Conservation (phyloP, 805 yeast genomes). For the Ogataea ganodermae region DNA sequence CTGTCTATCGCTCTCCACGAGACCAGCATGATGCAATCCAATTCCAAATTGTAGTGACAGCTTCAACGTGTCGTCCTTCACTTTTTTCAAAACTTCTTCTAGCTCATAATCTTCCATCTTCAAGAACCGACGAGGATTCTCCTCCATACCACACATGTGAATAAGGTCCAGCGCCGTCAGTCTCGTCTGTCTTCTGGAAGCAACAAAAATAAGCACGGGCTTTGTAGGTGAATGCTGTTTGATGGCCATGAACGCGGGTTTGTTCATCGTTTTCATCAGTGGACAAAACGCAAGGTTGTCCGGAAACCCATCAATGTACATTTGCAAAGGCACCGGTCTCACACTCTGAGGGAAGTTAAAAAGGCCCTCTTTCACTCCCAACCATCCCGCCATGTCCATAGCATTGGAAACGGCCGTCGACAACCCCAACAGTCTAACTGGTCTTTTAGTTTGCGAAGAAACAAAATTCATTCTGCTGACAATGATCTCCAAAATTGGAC, state of each 20-base stretch:
- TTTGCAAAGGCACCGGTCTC: constrained; percentile 81
- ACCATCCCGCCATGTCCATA: constrained; percentile 83
- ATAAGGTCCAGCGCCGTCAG: constrained; percentile 78
- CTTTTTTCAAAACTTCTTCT: constrained; percentile 48
- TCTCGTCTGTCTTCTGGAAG: constrained; percentile 80
- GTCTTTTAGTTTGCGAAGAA: constrained; percentile 57
- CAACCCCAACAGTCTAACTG: constrained; percentile 71
- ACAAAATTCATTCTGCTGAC: constrained; percentile 84
- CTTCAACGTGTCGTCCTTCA: constrained; percentile 80
- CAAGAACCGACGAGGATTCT: constrained; percentile 70
- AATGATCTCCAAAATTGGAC: constrained; percentile 85
- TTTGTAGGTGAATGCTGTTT: constrained; percentile 85
- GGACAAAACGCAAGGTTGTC: constrained; percentile 81
- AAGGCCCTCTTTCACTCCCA: constrained; percentile 70
- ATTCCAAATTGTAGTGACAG: constrained; percentile 77
- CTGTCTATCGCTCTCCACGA: constrained; percentile 70
- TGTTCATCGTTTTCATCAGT: constrained; percentile 84
- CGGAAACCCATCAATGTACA: constrained; percentile 86
- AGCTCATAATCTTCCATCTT: constrained; percentile 67
- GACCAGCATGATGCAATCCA: constrained; percentile 82
- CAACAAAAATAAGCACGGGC: constrained; percentile 84
- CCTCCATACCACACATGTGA: constrained; percentile 77
- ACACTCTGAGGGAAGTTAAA: constrained; percentile 82
- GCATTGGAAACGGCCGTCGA: constrained; percentile 88
- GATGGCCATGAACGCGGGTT: constrained; percentile 89